These are phyloP conservation scores for Madurella fahalii DNA, from an alignment of 2,329 filamentous ascomycete species.

Conservation along the genomic window DNA sequence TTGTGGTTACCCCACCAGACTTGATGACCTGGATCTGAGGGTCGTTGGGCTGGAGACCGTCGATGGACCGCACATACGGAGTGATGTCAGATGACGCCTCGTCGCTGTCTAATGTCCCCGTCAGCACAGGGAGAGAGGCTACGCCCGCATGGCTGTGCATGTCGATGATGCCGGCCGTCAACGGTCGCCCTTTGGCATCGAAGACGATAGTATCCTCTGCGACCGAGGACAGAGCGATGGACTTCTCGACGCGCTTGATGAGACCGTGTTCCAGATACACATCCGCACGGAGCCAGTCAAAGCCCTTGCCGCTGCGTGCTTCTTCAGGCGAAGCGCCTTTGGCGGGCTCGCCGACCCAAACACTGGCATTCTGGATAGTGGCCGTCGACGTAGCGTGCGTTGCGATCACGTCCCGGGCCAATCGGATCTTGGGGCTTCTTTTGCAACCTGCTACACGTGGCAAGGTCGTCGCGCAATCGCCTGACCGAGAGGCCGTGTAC, in stretches of 20 bases:
- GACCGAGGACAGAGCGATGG: conserved; percentile 41
- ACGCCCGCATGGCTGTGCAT: conserved; percentile 68
- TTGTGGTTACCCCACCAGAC: conserved; percentile 68
- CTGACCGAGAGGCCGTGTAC: conserved; percentile 44
- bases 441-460: conserved; percentile 52
- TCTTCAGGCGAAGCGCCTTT: conserved; percentile 50
- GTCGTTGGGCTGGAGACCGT: conserved; percentile 60
- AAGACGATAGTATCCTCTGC: conserved; percentile 48
- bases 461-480: conserved; percentile 51
- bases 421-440: conserved; percentile 52
- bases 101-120: conserved; percentile 56
- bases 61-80: conserved; percentile 63
- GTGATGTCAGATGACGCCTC: conserved; percentile 62
- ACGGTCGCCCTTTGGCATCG: conserved; percentile 55
- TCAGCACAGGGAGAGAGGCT: conserved; percentile 50
- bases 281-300: conserved; percentile 56
- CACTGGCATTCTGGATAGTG: conserved; percentile 60
- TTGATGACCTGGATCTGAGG: conserved; percentile 66
- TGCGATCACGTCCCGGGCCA: conserved; percentile 53
- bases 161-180: conserved; percentile 66
- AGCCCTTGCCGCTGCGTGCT: conserved; percentile 55
- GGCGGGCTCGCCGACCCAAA: conserved; percentile 61
- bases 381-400: conserved; percentile 57
- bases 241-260: conserved; percentile 49
- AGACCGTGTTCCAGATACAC: conserved; percentile 59